These are phyloP conservation scores for Pinus taeda DNA, from an alignment of 75 land plant species.

Conservation along the genomic window DNA sequence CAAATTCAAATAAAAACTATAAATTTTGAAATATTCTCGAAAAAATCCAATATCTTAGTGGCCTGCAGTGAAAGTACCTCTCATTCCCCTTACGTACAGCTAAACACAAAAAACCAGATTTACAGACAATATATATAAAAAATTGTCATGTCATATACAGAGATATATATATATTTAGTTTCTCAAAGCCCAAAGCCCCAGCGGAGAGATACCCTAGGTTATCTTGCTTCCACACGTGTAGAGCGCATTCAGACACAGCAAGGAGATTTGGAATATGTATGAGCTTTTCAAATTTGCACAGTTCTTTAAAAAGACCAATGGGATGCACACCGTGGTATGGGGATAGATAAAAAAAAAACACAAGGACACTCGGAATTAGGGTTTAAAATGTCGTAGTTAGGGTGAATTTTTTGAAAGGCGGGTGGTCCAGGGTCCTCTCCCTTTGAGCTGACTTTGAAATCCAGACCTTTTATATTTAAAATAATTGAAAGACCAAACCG, in stretches of 20 bases:
- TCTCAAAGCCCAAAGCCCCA: background rate
- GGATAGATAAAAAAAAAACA: background rate
- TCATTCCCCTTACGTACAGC: too few relatives aligned
- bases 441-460: background rate
- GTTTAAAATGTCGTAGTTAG: background rate
- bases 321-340: background rate
- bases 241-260: background rate
- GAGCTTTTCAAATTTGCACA: background rate
- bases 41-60: background rate
- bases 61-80: background rate
- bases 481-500: too few relatives aligned
- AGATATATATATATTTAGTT: background rate
- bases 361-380: background rate
- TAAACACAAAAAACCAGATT: background rate
- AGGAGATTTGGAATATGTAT: background rate
- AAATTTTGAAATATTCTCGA: background rate
- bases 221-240: background rate
- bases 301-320: background rate
- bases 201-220: too few relatives aligned
- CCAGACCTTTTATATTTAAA: background rate
- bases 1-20: background rate
- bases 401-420: conserved; percentile 2
- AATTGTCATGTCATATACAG: background rate
- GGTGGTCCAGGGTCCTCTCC: background rate
- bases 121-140: background rate